Conservation (phyloP, 1,139 yeast genomes). For the Meyerozyma athensensis region DNA sequence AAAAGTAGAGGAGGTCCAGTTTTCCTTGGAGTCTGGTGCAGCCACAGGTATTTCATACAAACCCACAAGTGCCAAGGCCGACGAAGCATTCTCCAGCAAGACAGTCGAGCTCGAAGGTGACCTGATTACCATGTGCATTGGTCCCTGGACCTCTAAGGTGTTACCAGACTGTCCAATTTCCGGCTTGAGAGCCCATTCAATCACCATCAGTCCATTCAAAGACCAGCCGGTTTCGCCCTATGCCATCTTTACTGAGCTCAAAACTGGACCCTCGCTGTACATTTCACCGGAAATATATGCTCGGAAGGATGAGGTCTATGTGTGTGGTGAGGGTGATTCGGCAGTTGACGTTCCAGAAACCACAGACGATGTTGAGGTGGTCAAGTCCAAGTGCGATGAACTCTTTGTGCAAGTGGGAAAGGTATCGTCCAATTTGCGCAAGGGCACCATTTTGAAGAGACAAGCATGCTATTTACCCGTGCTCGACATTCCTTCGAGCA, state of each 20-base stretch:
- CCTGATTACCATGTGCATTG: slow-evolving; percentile 78
- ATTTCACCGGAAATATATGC: slow-evolving; percentile 94
- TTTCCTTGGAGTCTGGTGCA: slow-evolving; percentile 56
- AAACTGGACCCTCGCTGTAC: slow-evolving; percentile 58
- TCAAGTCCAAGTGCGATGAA: slow-evolving; percentile 82
- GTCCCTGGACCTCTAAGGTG: slow-evolving; percentile 94
- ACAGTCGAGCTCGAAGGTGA: slow-evolving; percentile 53
- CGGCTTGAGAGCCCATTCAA: slow-evolving; percentile 91
- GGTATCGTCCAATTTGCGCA: slow-evolving; percentile 63
- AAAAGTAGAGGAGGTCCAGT: slow-evolving; percentile 65
- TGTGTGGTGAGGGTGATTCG: slow-evolving; percentile 96
- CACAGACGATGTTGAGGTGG: slow-evolving; percentile 89
- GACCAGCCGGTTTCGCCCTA: slow-evolving; percentile 76
- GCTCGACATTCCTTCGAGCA: slow-evolving; percentile 81
- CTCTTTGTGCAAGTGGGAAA: slow-evolving; percentile 78
- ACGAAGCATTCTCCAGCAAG: slow-evolving; percentile 9
- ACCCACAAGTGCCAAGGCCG: slow-evolving; percentile 43
- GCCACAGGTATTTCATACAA: slow-evolving; percentile 64
- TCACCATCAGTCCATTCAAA: slow-evolving; percentile 77
- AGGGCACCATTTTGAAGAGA: slow-evolving; percentile 73
- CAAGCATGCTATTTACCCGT: slow-evolving; percentile 98
- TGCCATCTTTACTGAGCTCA: slow-evolving; percentile 90
- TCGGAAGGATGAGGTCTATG: slow-evolving; percentile 90
- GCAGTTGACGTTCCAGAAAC: slow-evolving; percentile 89
- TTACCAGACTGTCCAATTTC: slow-evolving; percentile 90